Conservation (phyloP, 345 rosid species). For the Arabis hirsuta region DNA sequence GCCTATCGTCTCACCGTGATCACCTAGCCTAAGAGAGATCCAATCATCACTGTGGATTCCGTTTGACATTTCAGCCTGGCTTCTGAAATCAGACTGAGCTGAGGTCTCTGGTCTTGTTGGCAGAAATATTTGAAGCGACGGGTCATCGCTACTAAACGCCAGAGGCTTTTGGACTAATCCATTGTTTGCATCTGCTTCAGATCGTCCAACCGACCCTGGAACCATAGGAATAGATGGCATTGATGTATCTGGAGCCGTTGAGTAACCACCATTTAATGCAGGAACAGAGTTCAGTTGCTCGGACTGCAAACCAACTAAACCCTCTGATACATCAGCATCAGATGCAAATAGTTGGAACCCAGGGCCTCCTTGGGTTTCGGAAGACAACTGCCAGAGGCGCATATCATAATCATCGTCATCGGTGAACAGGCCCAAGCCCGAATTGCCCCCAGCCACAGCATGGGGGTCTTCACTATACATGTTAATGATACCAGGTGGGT, state of each 20-base stretch:
- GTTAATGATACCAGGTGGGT: conserved; percentile 54
- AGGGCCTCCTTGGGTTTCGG: conserved; percentile 64
- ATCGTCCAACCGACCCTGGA: conserved; percentile 55
- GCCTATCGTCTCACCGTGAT: conserved; percentile 46
- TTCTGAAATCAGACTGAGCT: conserved; percentile 58
- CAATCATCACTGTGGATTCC: conserved; percentile 75
- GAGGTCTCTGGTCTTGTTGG: conserved; percentile 75
- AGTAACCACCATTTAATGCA: conserved; percentile 52
- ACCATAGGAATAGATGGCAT: conserved; percentile 51
- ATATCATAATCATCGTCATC: conserved; percentile 73
- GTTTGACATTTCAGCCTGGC: conserved; percentile 64
- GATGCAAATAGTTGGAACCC: conserved; percentile 81
- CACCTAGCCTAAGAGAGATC: conserved; percentile 93
- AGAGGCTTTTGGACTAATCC: conserved; percentile 74
- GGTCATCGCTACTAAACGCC: conserved; percentile 72
- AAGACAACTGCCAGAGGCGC: conserved; percentile 65
- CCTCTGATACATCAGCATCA: conserved; percentile 59
- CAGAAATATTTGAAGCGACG: conserved; percentile 86
- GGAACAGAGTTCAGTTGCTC: conserved; percentile 53
- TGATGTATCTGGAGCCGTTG: conserved; percentile 55
- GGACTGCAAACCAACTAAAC: conserved; percentile 58
- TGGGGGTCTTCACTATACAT: conserved; percentile 65
- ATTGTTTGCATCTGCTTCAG: conserved; percentile 54
- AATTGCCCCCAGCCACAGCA: conserved; percentile 49
- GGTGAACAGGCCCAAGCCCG: conserved; percentile 65